Evolutionary conservation across 2,329 filamentous ascomycete species (phyloP), one percentile per base, ranked within the genome.

Genomic region (Fusarium beomiforme): DNA sequence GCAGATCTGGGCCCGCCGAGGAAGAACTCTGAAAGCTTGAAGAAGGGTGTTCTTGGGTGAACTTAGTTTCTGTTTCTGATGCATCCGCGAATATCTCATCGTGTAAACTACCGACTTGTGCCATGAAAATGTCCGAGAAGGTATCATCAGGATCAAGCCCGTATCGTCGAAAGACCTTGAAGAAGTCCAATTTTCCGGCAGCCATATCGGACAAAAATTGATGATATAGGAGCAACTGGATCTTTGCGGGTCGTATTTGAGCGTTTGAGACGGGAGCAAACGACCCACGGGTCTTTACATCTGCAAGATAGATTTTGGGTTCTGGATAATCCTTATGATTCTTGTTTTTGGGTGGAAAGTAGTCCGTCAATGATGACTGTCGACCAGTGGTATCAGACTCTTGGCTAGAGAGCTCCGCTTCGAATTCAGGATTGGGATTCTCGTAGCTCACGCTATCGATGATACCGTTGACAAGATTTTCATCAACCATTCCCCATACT

Each of bases 191-290:
- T 11, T 87, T 86, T 53, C 91, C 91, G 1, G 89, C 86, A 1
- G 92, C 93, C 75, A 98, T 89, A 5, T 90, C 87, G 13, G 90
- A 89, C n/a, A 99, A 85, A 57, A 98, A 90, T 29, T 91, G 90
- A 72, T 95, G 94, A 78, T 98, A 99, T 0, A 98, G 84, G 81
- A 97, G 94, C 1, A 98, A 85, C 78, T 99, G 96, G 66, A 98
- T 91, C 74, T 91, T 89, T 1, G 94, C 93, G 0, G 93, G 93
- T 14, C 92, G 88, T 33, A 95, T 87, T 46, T 93, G 85, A 1
- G 90, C 88, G 2, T 89, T 83, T 24, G 89, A 88, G 2, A 88
- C 85, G 3, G 94, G 93, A 5, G 93, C 78, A 5, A 85, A 87
- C 7, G 87, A 89, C 2, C 85, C 86, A 21, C 95, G 88, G 0